These are phyloP conservation scores for Eragrostis tef DNA, from an alignment of 202 grass and related monocot genomes.

Conservation along the genomic window DNA sequence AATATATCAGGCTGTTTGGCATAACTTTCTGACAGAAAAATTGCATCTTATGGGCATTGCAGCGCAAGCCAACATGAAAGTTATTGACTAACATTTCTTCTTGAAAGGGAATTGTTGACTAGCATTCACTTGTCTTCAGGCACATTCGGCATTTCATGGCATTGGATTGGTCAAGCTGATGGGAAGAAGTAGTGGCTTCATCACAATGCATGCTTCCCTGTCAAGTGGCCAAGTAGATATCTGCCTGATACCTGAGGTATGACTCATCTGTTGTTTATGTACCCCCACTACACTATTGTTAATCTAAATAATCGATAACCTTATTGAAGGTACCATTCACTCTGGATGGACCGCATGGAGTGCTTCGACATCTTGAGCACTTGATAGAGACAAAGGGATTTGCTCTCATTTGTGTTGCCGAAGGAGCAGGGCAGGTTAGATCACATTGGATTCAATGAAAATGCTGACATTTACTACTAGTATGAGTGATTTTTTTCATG, in stretches of 20 bases:
- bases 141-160: constrained; percentile 93
- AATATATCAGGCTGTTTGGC: constrained; percentile 9
- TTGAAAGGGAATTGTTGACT: neutral
- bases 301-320: constrained; percentile 15
- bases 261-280: constrained; percentile 39
- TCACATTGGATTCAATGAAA: constrained; percentile 10
- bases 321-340: constrained; percentile 79
- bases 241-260: constrained; percentile 94
- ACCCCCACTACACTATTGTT: neutral
- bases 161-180: constrained; percentile 94
- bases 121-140: constrained; percentile 54
- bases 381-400: constrained; percentile 88
- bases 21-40: constrained; percentile 27
- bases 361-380: constrained; percentile 81
- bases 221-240: constrained; percentile 96
- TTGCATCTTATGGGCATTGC: constrained; percentile 6
- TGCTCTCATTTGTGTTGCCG: constrained; percentile 85
- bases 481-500: constrained; percentile 10
- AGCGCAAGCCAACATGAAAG: neutral
- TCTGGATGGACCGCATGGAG: constrained; percentile 73
- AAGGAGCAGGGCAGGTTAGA: constrained; percentile 96
- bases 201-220: constrained; percentile 98
- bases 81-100: constrained; percentile 23
- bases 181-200: constrained; percentile 96
- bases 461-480: neutral